Evolutionary conservation across 306 rosid genomes (phyloP), one percentile per base, ranked within the genome.

Genomic region (Castanea crenata): DNA sequence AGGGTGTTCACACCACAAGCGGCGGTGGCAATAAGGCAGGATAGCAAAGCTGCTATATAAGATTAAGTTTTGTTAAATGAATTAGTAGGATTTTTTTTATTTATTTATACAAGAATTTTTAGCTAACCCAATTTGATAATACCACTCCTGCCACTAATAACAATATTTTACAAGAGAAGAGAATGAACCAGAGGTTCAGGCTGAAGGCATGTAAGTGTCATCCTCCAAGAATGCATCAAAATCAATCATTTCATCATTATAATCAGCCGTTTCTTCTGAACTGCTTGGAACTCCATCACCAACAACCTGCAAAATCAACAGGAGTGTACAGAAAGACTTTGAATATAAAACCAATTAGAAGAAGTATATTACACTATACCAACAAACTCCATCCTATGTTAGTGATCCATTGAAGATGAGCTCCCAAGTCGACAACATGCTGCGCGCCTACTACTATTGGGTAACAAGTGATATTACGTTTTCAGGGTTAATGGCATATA

Each of bases 161-260:
- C 55, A 64, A 41, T 35, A 51, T 41, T 75, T 62, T 75, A 70
- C 83, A 81, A 1, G 52, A 38, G 32, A 74, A 20, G 27, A 35
- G 12, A 79, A 55, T 23, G 51, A 27, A 78, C 65, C 61, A 23
- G 69, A 76, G 44, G 73, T 46, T 78, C 83, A 79, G 79, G 80
- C 81, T 59, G 85, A 59, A 31, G 85, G 87, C 94, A 90, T 88
- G 46, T 41, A 8, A 41, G 11, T 41, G 85, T 90, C 95, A 31
- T 87, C 89, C 20, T 87, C 89, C 74, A 91, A 78, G 82, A 91
- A 78, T 9, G 86, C 88, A 81, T 87, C 91, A 46, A 90, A 76
- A 76, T 90, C 92, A 56, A 69, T 32, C 52, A 85, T 79, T 83
- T 74, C 89, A 74, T 84, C 77, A 27, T 78, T 57, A 31, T 79